Evolutionary conservation across 345 rosid genomes (phyloP).

Genomic region (Angophora floribunda): DNA sequence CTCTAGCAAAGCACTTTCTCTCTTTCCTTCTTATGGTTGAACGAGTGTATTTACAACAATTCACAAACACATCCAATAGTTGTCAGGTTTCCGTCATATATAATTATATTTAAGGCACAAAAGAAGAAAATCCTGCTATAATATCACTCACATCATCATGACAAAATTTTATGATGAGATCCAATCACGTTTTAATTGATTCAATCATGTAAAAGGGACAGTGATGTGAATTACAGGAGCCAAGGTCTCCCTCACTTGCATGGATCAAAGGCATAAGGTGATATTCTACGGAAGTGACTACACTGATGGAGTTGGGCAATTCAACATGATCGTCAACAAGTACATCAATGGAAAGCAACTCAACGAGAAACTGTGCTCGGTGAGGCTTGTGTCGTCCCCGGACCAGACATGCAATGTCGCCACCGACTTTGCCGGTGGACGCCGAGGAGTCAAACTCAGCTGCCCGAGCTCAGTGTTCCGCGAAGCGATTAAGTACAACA

Average conservation of each 20-base stretch:
- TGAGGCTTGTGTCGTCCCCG: conserved; percentile 61
- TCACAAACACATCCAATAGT: not conserved
- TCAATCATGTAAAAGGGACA: not conserved
- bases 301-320: conserved; percentile 53
- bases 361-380: conserved; percentile 30
- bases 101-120: too few species aligned
- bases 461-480: conserved; percentile 32
- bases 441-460: conserved; percentile 42
- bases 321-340: conserved; percentile 28
- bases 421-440: conserved; percentile 58
- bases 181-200: not conserved
- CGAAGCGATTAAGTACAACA: conserved; percentile 26
- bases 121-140: not conserved
- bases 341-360: conserved; percentile 36
- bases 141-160: not conserved
- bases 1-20: not conserved
- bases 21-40: not conserved
- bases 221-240: conserved; percentile 21
- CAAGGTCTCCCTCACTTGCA: conserved; percentile 52
- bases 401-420: conserved; percentile 46
- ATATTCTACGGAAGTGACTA: conserved; percentile 48
- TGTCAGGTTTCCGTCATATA: not conserved
- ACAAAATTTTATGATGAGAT: not conserved
- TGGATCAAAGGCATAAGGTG: conserved; percentile 61
- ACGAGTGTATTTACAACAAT: not conserved